Evolutionary conservation across 371 early-diverging fungal species (phyloP).

Genomic region (Encephalitozoon hellem): DNA sequence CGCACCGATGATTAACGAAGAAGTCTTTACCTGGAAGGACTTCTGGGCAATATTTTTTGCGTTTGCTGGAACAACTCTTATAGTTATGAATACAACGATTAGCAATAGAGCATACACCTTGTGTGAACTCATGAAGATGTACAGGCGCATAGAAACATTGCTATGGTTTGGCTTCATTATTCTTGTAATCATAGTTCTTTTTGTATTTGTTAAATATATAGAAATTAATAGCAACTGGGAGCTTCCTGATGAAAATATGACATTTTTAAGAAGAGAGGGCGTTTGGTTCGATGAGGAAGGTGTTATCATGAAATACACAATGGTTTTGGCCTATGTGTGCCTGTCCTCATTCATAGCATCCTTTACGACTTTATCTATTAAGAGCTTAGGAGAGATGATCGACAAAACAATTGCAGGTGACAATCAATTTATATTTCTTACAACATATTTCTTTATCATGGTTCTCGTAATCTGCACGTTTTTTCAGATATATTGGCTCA

Average conservation of each 20-base stretch:
- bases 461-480: constrained; percentile 69
- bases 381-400: constrained; percentile 69
- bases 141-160: constrained; percentile 65
- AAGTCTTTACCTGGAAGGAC: constrained; percentile 66
- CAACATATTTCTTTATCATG: constrained; percentile 67
- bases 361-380: constrained; percentile 72
- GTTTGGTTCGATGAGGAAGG: constrained; percentile 56
- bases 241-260: constrained; percentile 35
- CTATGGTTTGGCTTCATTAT: constrained; percentile 66
- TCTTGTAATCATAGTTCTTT: constrained; percentile 62
- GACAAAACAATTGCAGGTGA: constrained; percentile 65
- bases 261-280: constrained; percentile 29
- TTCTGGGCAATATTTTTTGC: constrained; percentile 68
- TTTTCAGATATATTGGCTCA: constrained; percentile 71
- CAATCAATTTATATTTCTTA: constrained; percentile 66
- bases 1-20: constrained; percentile 72
- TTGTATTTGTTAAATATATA: constrained; percentile 63
- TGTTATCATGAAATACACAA: constrained; percentile 53
- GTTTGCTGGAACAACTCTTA: constrained; percentile 68
- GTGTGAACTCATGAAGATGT: constrained; percentile 68
- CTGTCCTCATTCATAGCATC: constrained; percentile 68
- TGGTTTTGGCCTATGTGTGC: constrained; percentile 59
- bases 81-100: constrained; percentile 66
- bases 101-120: constrained; percentile 64
- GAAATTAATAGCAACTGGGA: constrained; percentile 66